Evolutionary conservation across 306 rosid species (phyloP), one percentile per base, ranked within the genome.

Genomic region (Carpinus viminea): DNA sequence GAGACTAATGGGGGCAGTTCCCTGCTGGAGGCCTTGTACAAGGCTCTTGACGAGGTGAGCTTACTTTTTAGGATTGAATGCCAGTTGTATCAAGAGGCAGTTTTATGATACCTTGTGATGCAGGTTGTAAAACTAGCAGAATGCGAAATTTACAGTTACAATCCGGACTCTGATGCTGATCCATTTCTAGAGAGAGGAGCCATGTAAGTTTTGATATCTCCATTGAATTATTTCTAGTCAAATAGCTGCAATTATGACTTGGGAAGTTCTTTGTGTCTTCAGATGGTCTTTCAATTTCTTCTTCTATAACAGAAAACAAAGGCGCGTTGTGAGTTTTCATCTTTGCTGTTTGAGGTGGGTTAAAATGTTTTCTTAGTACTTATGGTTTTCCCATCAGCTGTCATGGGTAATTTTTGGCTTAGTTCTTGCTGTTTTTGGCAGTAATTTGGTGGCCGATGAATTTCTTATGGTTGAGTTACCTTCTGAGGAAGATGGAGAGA

Each of bases 221-320:
- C 51, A 9, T 70, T 34, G 45, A 51, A 61, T 41, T 24, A 10
- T 45, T 62, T 57, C 75, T 28, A 66, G 76, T 57, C 51, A 36
- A 31, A 20, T 74, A 43, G 59, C 54, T 53, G n/a, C 74, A 51
- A 48, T 71, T 34, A 53, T 82, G 76, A 78, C 55, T 17, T 51
- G 48, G 31, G 45, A 34, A 17, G 70, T 50, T 70, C 46, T 76
- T 76, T 73, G 82, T 75, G 81, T 75, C 76, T 79, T 38, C 90
- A 95, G 98, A 76, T 95, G 99, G 99, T 90, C 98, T 74, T 95
- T 91, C 86, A 93, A 87, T 79, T 93, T 93, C 90, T 90, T 95
- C 83, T 95, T 95, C 87, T 95, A 93, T 76, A 93, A 91, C 75
- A 78, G 98, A 83, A 95, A 91, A 86, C 91, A 90, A 50, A 95